phyloP scores from a whole-genome alignment of 768 basidiomycete species.

The Mycena alexandri region DNA sequence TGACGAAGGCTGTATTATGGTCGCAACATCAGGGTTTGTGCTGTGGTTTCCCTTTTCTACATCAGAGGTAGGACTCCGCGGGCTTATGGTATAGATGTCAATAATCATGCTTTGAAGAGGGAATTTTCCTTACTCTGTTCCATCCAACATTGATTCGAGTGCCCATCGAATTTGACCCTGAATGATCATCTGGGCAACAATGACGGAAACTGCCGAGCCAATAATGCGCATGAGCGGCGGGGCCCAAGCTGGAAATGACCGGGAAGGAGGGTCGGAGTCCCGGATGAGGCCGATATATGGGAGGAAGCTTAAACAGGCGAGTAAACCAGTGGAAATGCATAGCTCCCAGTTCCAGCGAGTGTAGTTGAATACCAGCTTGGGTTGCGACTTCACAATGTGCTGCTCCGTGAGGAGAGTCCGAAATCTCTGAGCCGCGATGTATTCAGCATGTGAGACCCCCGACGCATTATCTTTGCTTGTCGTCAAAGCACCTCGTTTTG shows the following conservation, averaged over 20 bases:
- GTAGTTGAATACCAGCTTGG: neutral
- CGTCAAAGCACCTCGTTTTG: too few relatives aligned
- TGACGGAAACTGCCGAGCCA: slow-evolving; percentile 10
- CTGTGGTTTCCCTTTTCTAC: too few relatives aligned
- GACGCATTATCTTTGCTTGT: too few relatives aligned
- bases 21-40: too few relatives aligned
- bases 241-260: neutral
- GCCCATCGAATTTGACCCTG: slow-evolving; percentile 7
- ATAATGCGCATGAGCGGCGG: slow-evolving; percentile 12
- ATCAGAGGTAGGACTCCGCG: too few relatives aligned
- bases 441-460: too few relatives aligned
- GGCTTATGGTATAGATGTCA: neutral
- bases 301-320: neutral
- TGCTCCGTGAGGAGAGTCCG: neutral
- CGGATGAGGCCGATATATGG: neutral
- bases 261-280: neutral
- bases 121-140: too few relatives aligned
- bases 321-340: neutral
- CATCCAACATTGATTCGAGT: too few relatives aligned
- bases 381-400: neutral
- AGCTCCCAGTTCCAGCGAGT: neutral
- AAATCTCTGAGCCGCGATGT: too few relatives aligned
- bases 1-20: too few relatives aligned
- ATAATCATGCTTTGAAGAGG: neutral
- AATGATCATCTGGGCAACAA: slow-evolving; percentile 12